Base-by-base conservation (phyloP, 129 eudicot genomes). In the Ambrosia trifida region DNA sequence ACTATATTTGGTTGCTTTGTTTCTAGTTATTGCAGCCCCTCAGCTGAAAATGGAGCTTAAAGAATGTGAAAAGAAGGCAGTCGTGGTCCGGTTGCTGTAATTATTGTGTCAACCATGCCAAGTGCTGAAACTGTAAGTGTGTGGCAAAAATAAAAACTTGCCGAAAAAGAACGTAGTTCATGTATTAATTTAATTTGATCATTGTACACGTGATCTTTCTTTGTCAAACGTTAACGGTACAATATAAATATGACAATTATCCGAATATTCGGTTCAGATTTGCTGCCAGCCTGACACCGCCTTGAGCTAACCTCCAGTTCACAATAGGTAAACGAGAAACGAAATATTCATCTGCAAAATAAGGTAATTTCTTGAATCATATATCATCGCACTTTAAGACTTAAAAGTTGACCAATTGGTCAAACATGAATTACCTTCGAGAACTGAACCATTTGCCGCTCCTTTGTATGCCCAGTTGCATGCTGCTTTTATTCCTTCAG, bases 401-500 rank as follows among this genome's bases (percentile, higher is more conserved):
- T 16, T 46, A 66, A 49, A 53, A 2, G 70, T 47, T 49, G 31
- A 53, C 66, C 66, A 53, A 19, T 31, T 59, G 3, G 58, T 53
- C 11, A 35, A 30, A 52, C 28, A 64, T 40, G 62, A 72, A 67
- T 74, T 83, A 80, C 96, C 95, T 80, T 74, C 85, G 9, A 89
- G 92, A 40, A 80, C 81, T 11, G 98, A 89, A 43, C 74, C 95
- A 68, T 89, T 85, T 2, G 38, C 72, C 2, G 84, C 95, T 70
- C 86, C 93, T 78, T 89, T 87, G 65, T 94, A 94, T 67, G 96
- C 98, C 96, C 95, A 94, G 60, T 65, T 75, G 61, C 98, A 93
- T 65, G 96, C 95, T 76, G 96, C 98, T 68, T 83, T 87, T 19
- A 89, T 93, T 41, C 98, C 86, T 77, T 93, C 98, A 56, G 85